phyloP scores from a whole-genome alignment of 257 asterid species.

The Avicennia marina region DNA sequence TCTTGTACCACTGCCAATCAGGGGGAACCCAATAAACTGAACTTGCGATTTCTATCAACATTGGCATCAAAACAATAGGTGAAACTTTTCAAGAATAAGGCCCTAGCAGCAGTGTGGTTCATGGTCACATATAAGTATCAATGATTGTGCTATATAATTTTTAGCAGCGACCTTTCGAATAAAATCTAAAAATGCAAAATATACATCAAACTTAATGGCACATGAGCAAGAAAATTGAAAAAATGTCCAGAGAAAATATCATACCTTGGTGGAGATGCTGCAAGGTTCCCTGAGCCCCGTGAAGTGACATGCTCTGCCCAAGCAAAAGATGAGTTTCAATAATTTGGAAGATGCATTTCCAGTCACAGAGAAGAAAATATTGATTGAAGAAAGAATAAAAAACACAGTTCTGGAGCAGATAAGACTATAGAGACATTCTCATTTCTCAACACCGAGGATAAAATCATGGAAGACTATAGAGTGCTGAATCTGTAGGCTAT shows the following conservation, averaged over 20 bases:
- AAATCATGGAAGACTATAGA: background rate
- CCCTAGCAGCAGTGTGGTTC: no score
- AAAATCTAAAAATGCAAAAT: no score
- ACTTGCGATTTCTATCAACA: background rate
- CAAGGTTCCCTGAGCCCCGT: conserved; percentile 31
- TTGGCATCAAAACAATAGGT: background rate
- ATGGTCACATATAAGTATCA: no score
- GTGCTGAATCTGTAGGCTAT: background rate
- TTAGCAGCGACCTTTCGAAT: no score
- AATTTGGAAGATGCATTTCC: conserved; percentile 16
- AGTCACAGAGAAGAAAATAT: conserved; percentile 2
- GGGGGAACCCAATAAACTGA: background rate
- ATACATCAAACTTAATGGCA: no score
- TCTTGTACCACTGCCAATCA: background rate
- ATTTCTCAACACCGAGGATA: background rate
- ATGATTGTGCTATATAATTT: no score
- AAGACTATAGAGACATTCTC: background rate
- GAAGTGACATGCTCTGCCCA: conserved; percentile 33
- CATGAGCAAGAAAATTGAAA: background rate
- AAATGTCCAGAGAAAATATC: conserved; percentile 8
- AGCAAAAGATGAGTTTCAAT: conserved; percentile 18
- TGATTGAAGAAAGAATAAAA: conserved; percentile 4
- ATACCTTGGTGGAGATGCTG: conserved; percentile 67
- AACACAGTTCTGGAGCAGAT: background rate
- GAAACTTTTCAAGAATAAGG: no score